These are phyloP conservation scores for Hymenotorrendiella dingleyae DNA, from an alignment of 2,329 filamentous ascomycete genomes.

Conservation along the genomic window DNA sequence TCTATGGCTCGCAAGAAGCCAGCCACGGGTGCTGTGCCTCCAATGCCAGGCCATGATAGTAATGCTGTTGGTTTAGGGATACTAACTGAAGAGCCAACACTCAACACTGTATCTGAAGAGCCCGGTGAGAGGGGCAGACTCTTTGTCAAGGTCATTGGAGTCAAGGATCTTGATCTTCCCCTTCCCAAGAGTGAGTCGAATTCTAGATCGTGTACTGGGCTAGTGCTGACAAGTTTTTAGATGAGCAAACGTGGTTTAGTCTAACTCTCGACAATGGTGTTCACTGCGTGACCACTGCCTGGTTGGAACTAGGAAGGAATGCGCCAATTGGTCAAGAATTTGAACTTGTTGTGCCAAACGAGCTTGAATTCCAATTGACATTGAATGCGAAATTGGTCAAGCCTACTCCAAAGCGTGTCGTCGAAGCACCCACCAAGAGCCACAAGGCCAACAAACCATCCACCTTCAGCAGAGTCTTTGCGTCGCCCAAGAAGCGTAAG, in stretches of 20 bases:
- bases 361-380: conserved; percentile 97
- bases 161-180: conserved; percentile 90
- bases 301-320: conserved; percentile 85
- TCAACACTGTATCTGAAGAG: conserved; percentile 59
- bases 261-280: conserved; percentile 97
- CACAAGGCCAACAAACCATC: conserved; percentile 69
- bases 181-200: conserved; percentile 72
- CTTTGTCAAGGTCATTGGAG: conserved; percentile 97
- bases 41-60: conserved; percentile 82
- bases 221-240: conserved; percentile 39
- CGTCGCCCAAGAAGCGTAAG: conserved; percentile 93
- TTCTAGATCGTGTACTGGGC: not conserved
- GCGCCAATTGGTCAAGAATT: conserved; percentile 98
- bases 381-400: conserved; percentile 92
- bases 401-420: conserved; percentile 54
- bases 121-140: conserved; percentile 82
- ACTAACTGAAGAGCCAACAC: conserved; percentile 52
- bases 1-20: conserved; percentile 36
- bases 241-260: conserved; percentile 89
- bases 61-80: conserved; percentile 58
- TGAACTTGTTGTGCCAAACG: conserved; percentile 91
- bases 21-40: conserved; percentile 60
- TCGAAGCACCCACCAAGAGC: conserved; percentile 56
- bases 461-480: conserved; percentile 86
- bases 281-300: conserved; percentile 94